A percentile compares a stretch with the other conserved stretches of the same genome.
These are phyloP conservation scores for Suillus cothurnatus DNA, from an alignment of 768 basidiomycete species.

Conservation along the genomic window DNA sequence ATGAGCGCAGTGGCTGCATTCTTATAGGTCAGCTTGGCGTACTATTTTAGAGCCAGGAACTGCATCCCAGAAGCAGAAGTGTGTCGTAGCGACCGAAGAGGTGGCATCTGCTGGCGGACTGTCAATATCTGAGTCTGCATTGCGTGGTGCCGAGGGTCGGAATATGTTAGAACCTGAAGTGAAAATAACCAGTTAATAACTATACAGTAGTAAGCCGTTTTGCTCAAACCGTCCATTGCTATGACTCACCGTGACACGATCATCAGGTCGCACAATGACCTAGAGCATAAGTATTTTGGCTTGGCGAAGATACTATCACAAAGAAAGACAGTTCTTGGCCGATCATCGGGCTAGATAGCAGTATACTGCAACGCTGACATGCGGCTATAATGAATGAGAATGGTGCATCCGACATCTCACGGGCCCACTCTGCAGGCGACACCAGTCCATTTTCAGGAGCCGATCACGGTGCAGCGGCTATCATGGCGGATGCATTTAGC, in stretches of 20 bases:
- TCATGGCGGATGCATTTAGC: slow-evolving; percentile 92
- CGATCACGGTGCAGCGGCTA: slow-evolving; percentile 74
- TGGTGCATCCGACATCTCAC: slow-evolving; percentile 72
- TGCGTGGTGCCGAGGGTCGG: neutral
- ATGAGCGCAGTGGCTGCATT: neutral
- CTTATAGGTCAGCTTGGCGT: neutral
- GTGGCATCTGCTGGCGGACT: neutral
- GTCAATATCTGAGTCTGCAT: neutral
- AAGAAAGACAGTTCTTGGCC: neutral
- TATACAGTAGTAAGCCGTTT: neutral
- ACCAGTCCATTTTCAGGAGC: slow-evolving; percentile 76
- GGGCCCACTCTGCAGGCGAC: slow-evolving; percentile 59
- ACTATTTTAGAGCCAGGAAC: neutral
- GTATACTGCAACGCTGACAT: neutral
- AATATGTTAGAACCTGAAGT: neutral
- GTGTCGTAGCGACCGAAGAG: neutral
- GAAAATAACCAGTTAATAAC: neutral
- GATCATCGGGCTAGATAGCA: neutral
- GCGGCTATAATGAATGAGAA: slow-evolving; percentile 35
- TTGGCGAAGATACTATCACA: neutral
- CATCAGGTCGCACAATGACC: neutral
- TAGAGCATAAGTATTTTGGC: neutral
- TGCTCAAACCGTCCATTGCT: neutral
- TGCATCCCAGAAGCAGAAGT: too few species aligned
- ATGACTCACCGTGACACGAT: neutral